Conservation (phyloP, 176 grass and related monocot species). For the Puccinellia tenuiflora region DNA sequence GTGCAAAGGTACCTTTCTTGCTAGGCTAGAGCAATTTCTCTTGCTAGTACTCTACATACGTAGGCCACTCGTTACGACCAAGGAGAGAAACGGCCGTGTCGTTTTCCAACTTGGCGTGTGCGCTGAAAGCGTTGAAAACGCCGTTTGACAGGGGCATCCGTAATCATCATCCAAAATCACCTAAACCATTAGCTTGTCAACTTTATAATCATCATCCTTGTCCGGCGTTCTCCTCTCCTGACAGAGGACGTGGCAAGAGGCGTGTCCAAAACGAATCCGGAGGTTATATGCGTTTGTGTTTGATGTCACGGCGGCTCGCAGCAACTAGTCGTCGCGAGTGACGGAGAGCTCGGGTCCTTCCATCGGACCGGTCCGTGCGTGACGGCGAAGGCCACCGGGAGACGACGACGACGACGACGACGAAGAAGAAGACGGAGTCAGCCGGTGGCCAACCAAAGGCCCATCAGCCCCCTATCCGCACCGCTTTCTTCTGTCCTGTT, state of each 20-base stretch:
- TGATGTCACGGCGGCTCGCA: neutral
- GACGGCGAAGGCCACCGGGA: conserved; percentile 7
- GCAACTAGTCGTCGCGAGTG: conserved; percentile 7
- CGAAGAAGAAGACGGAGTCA: conserved; percentile 26
- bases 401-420: conserved; percentile 5
- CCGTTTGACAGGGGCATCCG: conserved; percentile 9
- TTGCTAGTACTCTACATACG: neutral
- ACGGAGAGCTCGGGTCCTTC: neutral
- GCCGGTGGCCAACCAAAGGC: conserved; percentile 20
- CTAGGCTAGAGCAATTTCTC: neutral
- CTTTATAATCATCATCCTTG: neutral
- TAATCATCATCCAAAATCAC: neutral
- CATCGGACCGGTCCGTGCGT: conserved; percentile 3
- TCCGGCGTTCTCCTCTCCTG: neutral
- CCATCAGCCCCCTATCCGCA: conserved; percentile 24
- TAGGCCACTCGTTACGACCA: neutral
- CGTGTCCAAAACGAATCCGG: neutral
- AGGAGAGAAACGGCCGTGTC: conserved; percentile 6
- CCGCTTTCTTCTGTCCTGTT: neutral
- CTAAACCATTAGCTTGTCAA: neutral
- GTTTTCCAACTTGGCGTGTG: conserved; percentile 39
- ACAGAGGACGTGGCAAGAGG: neutral
- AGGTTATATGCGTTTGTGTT: neutral
- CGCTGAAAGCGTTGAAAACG: conserved; percentile 1
- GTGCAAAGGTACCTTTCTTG: neutral